Base-by-base conservation (phyloP, 345 rosid species). In the Schrenkiella parvula region DNA sequence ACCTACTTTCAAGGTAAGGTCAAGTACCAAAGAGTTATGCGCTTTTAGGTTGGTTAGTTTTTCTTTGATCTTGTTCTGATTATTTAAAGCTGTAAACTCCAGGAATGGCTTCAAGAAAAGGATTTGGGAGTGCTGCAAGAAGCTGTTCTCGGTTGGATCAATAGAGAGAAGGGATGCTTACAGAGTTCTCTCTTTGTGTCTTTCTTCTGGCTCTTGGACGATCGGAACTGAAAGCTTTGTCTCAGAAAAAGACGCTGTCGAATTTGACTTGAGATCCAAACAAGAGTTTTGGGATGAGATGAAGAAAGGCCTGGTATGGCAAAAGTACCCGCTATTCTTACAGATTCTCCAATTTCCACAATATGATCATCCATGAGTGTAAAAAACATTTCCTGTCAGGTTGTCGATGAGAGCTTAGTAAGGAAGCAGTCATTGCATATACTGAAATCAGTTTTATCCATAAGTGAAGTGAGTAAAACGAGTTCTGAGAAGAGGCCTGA, bases 381-480 rank as follows among this genome's bases (percentile, higher is more conserved):
- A 4, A 18, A 61, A 26, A 23, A 65, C 22, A 43, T 54, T 61
- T 17, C 29, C 22, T 46, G 72, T 39, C 79, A 93, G 98, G 87
- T 88, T 80, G 88, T 85, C 68, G 87, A 82, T 76, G 97, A 91
- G 80, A 80, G 92, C 80, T 73, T 84, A 42, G 82, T 88, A 61
- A 91, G 97, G 86, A 91, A 93, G 84, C 98, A 93, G 69, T 85
- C 98, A 70, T 74, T 93, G 72, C 90, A 91, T 75, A 85, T 93
- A 75, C 76, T 91, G 69, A 93, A 87, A 83, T 78, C 74, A 23
- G 39, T 75, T 12, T 72, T 91, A 47, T 67, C 79, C 58, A 79
- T 80, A 63, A 78, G 71, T 65, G 79, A 77, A 75, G 82, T 50
- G 73, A 83, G 68, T 63, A 82, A 71, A 58, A 26, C 11, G 53